Conservation (phyloP, 2,329 filamentous ascomycete species). For the Fusarium pseudocircinatum region DNA sequence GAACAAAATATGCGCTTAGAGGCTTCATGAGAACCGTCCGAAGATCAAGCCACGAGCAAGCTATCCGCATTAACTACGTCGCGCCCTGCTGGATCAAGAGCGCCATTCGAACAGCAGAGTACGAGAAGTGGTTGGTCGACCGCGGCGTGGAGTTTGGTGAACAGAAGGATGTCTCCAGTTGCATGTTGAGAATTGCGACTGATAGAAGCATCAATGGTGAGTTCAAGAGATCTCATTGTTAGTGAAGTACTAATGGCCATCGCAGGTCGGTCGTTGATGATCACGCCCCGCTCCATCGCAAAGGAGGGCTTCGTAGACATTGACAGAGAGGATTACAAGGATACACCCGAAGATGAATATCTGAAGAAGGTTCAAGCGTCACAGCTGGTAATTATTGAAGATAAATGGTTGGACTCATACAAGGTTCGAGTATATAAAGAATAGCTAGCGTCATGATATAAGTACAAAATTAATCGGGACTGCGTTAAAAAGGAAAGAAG, state of each 20-base stretch:
- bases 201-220: conserved; percentile 45
- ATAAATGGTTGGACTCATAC: conserved; percentile 33
- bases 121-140: conserved; percentile 52
- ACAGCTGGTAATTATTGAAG: conserved; percentile 31
- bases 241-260: neutral
- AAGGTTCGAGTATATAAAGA: conserved; percentile 32
- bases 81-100: conserved; percentile 55
- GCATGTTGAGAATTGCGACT: conserved; percentile 48
- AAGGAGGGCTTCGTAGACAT: conserved; percentile 34
- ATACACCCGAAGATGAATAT: conserved; percentile 27
- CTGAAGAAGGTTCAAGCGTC: conserved; percentile 23
- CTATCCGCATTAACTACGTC: conserved; percentile 58
- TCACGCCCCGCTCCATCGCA: conserved; percentile 29
- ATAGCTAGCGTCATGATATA: neutral
- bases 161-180: conserved; percentile 45
- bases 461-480: neutral
- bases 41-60: conserved; percentile 46
- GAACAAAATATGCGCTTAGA: conserved; percentile 27
- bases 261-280: conserved; percentile 32
- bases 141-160: conserved; percentile 53
- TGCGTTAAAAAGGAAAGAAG: neutral
- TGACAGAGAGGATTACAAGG: conserved; percentile 35
- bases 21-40: conserved; percentile 33
- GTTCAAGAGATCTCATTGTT: neutral
- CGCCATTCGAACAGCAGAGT: conserved; percentile 51